These are phyloP conservation scores for Annulohypoxylon moriforme DNA, from an alignment of 495 filamentous ascomycete genomes.

Conservation along the genomic window DNA sequence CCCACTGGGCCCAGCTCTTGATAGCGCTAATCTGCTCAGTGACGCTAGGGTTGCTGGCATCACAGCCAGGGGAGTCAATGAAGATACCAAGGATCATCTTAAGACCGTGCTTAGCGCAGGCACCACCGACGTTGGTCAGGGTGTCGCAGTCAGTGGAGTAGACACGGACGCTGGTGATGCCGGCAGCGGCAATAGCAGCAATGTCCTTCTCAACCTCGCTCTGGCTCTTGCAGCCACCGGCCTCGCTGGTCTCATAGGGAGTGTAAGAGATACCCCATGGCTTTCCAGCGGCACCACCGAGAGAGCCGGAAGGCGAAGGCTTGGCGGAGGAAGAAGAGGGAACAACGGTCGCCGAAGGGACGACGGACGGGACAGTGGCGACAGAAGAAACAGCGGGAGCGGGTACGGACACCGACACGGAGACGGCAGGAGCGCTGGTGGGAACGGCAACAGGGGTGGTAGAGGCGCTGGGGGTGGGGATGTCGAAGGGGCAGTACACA, in stretches of 20 bases:
- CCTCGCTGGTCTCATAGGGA: constrained; percentile 69
- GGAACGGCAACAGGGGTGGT: constrained; percentile 37
- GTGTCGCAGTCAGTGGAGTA: constrained; percentile 92
- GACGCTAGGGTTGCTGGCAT: constrained; percentile 60
- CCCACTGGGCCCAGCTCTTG: constrained; percentile 78
- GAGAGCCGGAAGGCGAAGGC: constrained; percentile 42
- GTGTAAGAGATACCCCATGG: constrained; percentile 95
- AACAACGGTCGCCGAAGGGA: background rate
- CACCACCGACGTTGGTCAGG: constrained; percentile 77
- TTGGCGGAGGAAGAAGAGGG: constrained; percentile 37
- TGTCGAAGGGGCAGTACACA: constrained; percentile 77
- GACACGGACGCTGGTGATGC: constrained; percentile 84
- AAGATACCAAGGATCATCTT: constrained; percentile 88
- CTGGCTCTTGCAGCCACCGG: constrained; percentile 74
- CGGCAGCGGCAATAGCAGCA: constrained; percentile 72
- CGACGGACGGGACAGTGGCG: constrained; percentile 25
- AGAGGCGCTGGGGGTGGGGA: constrained; percentile 49
- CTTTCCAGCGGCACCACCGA: constrained; percentile 60
- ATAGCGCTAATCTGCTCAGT: constrained; percentile 77
- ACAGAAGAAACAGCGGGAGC: constrained; percentile 17
- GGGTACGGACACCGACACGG: constrained; percentile 14
- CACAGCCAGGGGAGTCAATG: constrained; percentile 72
- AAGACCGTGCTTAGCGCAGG: constrained; percentile 69
- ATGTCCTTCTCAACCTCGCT: constrained; percentile 73
- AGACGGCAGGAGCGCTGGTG: constrained; percentile 11